Conservation (phyloP, 306 rosid genomes). For the Lathyrus oleraceus region DNA sequence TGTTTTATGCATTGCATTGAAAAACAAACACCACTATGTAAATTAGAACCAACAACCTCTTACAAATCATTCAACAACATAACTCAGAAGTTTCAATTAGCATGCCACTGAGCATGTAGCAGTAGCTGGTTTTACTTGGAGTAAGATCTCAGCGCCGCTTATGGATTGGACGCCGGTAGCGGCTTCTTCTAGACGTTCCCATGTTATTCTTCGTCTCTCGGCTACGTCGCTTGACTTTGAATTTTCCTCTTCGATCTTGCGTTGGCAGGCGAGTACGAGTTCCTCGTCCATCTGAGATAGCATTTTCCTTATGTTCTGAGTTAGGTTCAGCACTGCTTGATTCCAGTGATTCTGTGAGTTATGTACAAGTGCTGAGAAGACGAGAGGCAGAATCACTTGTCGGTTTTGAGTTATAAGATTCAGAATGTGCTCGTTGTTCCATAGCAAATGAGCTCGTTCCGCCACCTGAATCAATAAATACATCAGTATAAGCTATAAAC, state of each 20-base stretch:
- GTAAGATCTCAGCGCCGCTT: conserved; percentile 42
- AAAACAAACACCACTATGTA: conserved; percentile 39
- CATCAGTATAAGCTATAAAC: not conserved
- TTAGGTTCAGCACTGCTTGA: conserved; percentile 89
- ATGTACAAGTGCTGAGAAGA: conserved; percentile 79
- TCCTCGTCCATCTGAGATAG: conserved; percentile 89
- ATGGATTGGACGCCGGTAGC: conserved; percentile 41
- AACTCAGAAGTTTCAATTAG: conserved; percentile 49
- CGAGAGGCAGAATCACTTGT: conserved; percentile 80
- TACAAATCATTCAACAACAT: conserved; percentile 22
- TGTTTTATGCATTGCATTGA: conserved; percentile 6
- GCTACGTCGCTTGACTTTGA: conserved; percentile 51
- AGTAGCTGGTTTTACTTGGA: conserved; percentile 62
- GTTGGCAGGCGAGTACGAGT: conserved; percentile 73
- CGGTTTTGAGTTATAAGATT: conserved; percentile 78
- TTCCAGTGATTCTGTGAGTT: conserved; percentile 90
- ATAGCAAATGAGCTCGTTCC: conserved; percentile 88
- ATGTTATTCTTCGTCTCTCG: conserved; percentile 74
- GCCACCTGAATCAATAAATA: conserved; percentile 72
- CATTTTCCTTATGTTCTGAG: conserved; percentile 74
- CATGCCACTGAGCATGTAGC: conserved; percentile 81
- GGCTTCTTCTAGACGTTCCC: conserved; percentile 84
- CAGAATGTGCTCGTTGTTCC: conserved; percentile 90
- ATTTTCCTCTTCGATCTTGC: conserved; percentile 69
- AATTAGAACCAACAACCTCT: conserved; percentile 24